Evolutionary conservation across 352 stramenopile genomes (phyloP), one percentile per base, ranked within the genome.

Genomic region (Globisporangium mamillatum): DNA sequence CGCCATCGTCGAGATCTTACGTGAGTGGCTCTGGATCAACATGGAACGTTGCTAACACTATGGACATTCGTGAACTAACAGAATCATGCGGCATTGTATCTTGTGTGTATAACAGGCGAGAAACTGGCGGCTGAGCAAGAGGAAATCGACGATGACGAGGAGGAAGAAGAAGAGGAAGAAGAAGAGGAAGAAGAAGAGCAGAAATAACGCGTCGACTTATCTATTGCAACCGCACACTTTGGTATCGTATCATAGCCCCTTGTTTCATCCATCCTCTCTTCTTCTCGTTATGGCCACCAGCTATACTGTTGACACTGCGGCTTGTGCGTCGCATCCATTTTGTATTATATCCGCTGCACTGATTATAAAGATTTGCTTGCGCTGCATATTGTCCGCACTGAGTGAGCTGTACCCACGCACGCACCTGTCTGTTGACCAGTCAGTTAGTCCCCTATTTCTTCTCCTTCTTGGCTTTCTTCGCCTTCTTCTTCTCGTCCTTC

Each of bases 1-100:
- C 65, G 79, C 84, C 29, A 92, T 96, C 63, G 89, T 94, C 34
- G 86, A 96, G 73, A 93, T 96, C 67, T 60, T 96, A 22, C 86
- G 87, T 94, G 79, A 69, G 83, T 80, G 62, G 25, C 25, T 52
- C 44, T 22, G 44, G 7, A 24, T 52, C 18, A 2, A 24, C 22
- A 20, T 32, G 29, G 18, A 52, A n/a, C 18, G 3, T 24, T 2
- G 18, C 18, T 52, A 12, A 2, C 18, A 24, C 44, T 9, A 12
- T 24, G 44, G 18, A 1, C 25, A 38, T 22, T 1, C 14, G n/a
- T 24, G 38, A 0, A 55, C 9, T 55, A 52, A 52, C 24, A 24
- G 8, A 6, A 10, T 29, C 18, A n/a, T 38, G 38, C 22, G 22
- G 46, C 18, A 50, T 61, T 27, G 29, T 66, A 36, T 14, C 22